These are phyloP conservation scores for Camellia japonica DNA, from an alignment of 148 eudicot species.

Conservation along the genomic window DNA sequence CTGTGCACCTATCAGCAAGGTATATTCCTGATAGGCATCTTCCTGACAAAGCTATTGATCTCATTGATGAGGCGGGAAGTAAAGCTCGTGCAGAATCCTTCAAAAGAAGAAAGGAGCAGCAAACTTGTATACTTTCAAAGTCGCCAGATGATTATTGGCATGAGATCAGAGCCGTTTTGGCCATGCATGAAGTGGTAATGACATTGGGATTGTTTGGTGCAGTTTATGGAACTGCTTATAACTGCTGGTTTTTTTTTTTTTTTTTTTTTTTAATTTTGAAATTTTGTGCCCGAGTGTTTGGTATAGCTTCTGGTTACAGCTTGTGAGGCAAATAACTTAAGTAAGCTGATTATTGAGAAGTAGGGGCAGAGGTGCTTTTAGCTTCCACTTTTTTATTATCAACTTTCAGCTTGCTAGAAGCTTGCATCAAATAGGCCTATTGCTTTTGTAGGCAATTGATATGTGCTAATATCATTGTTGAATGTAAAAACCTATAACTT, in stretches of 20 bases:
- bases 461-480: neutral
- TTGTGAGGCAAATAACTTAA: too few species aligned
- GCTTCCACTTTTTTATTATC: too few species aligned
- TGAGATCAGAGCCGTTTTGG: slow-evolving; percentile 53
- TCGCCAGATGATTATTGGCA: slow-evolving; percentile 58
- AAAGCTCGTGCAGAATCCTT: slow-evolving; percentile 48
- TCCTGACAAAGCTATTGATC: slow-evolving; percentile 71
- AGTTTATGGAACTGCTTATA: too few species aligned
- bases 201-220: neutral
- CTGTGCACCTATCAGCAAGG: slow-evolving; percentile 50
- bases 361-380: too few species aligned
- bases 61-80: slow-evolving; percentile 64
- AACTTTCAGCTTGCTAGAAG: too few species aligned
- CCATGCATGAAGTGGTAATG: slow-evolving; percentile 49
- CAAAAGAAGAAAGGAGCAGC: slow-evolving; percentile 36
- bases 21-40: slow-evolving; percentile 59
- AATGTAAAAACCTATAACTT: too few species aligned
- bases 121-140: slow-evolving; percentile 41
- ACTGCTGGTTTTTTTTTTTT: too few species aligned
- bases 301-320: too few species aligned
- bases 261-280: too few species aligned
- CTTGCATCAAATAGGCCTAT: too few species aligned
- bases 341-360: too few species aligned
- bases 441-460: neutral
- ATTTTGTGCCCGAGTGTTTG: too few species aligned